Conservation (phyloP, 2,329 filamentous ascomycete species). For the Coniochaeta ligniaria region DNA sequence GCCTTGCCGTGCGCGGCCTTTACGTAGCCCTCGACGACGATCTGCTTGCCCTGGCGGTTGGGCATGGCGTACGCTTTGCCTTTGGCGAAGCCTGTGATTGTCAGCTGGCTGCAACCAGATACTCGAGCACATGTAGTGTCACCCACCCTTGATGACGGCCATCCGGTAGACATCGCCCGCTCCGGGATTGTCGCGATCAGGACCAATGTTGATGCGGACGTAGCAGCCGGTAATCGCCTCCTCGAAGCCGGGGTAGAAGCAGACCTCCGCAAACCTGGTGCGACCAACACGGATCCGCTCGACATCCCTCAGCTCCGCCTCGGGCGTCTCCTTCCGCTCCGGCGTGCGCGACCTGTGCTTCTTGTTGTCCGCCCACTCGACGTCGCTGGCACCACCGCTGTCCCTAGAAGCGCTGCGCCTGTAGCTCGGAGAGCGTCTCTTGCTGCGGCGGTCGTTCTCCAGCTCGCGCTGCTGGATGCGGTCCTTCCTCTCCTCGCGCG, state of each 20-base stretch:
- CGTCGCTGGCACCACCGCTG: conserved; percentile 68
- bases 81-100: conserved; percentile 58
- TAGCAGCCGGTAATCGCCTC: conserved; percentile 76
- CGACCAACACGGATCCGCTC: conserved; percentile 79
- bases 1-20: conserved; percentile 76
- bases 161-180: conserved; percentile 80
- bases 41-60: conserved; percentile 63
- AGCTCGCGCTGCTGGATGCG: conserved; percentile 56
- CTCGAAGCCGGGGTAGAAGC: conserved; percentile 89
- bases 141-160: conserved; percentile 73
- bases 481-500: conserved; percentile 57
- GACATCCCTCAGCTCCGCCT: conserved; percentile 68
- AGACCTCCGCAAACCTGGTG: conserved; percentile 81
- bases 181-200: conserved; percentile 47
- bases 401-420: conserved; percentile 44
- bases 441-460: conserved; percentile 52
- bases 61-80: conserved; percentile 81
- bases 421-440: conserved; percentile 30
- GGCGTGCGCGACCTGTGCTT: conserved; percentile 44
- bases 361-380: conserved; percentile 58
- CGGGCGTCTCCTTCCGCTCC: conserved; percentile 55
- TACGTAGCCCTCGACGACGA: conserved; percentile 82
- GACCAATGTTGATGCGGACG: conserved; percentile 75
- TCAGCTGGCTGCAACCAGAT: neutral
- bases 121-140: neutral